Evolutionary conservation across 257 asterid genomes (phyloP).

Genomic region (Dorcoceras hygrometricum): DNA sequence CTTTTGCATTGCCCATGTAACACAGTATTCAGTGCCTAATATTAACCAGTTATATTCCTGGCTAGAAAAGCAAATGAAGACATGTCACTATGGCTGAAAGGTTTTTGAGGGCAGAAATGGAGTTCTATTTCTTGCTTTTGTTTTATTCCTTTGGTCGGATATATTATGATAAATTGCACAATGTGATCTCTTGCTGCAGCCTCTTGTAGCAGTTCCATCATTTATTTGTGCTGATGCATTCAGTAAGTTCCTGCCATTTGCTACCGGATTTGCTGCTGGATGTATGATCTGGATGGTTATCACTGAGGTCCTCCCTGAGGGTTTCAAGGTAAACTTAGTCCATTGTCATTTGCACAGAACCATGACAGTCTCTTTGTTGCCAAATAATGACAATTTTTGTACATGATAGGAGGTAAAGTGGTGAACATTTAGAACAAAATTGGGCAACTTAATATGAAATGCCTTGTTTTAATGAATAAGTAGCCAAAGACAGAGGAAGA

Average conservation of each 20-base stretch:
- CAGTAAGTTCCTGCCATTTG: constrained; percentile 92
- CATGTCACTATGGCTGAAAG: constrained; percentile 2
- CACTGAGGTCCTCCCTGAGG: constrained; percentile 97
- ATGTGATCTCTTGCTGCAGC: constrained; percentile 55
- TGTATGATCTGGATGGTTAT: constrained; percentile 99
- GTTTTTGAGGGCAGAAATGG: constrained; percentile 1
- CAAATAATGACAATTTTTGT: neutral
- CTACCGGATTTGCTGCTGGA: constrained; percentile 99
- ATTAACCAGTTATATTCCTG: neutral
- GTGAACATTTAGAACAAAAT: neutral
- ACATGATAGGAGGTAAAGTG: neutral
- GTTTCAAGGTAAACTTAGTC: constrained; percentile 68
- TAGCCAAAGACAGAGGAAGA: neutral
- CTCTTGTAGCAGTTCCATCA: constrained; percentile 97
- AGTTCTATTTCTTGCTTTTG: neutral
- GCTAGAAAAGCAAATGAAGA: neutral
- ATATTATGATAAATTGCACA: constrained; percentile 19
- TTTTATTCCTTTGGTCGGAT: constrained; percentile 2
- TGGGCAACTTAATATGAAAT: neutral
- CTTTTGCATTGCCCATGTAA: neutral
- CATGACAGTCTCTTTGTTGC: neutral
- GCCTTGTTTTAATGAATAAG: neutral
- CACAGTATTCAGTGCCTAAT: neutral
- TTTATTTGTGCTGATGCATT: constrained; percentile 93
- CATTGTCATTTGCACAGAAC: neutral